These are phyloP conservation scores for Wickerhamomyces ciferrii DNA, from an alignment of 805 yeast genomes.

Conservation along the genomic window DNA sequence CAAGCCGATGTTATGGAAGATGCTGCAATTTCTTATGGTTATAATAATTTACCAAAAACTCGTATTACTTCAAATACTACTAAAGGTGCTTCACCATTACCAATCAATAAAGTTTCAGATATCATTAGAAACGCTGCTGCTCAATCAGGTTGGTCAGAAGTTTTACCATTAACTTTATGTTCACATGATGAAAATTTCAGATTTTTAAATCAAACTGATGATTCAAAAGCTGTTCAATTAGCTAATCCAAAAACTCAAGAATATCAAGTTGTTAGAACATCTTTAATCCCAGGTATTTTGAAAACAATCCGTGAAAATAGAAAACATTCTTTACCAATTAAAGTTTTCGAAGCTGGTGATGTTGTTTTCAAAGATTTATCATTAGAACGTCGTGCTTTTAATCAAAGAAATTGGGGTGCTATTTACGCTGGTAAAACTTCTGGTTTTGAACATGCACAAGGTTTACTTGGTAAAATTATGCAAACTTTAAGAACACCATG, in stretches of 20 bases:
- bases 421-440: conserved; percentile 91
- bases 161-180: conserved; percentile 89
- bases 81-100: conserved; percentile 79
- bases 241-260: conserved; percentile 96
- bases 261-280: conserved; percentile 96
- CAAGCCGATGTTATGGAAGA: conserved; percentile 99
- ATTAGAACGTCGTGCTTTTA: conserved; percentile 84
- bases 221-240: conserved; percentile 78
- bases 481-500: conserved; percentile 89
- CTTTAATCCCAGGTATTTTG: conserved; percentile 88
- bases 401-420: conserved; percentile 94
- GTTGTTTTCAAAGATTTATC: conserved; percentile 78
- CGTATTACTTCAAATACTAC: conserved; percentile 73
- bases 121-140: conserved; percentile 87
- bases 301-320: conserved; percentile 95
- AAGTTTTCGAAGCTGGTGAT: conserved; percentile 94
- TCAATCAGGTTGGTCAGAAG: conserved; percentile 95
- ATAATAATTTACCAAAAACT: conserved; percentile 78
- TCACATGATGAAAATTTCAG: conserved; percentile 96
- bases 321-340: conserved; percentile 90
- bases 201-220: conserved; percentile 71
- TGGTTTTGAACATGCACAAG: conserved; percentile 93
- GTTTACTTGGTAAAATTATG: conserved; percentile 91
- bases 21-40: conserved; percentile 95
- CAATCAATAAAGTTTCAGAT: conserved; percentile 86